Evolutionary conservation across 148 eudicot species (phyloP), one percentile per base, ranked within the genome.

Genomic region (Arbutus unedo): DNA sequence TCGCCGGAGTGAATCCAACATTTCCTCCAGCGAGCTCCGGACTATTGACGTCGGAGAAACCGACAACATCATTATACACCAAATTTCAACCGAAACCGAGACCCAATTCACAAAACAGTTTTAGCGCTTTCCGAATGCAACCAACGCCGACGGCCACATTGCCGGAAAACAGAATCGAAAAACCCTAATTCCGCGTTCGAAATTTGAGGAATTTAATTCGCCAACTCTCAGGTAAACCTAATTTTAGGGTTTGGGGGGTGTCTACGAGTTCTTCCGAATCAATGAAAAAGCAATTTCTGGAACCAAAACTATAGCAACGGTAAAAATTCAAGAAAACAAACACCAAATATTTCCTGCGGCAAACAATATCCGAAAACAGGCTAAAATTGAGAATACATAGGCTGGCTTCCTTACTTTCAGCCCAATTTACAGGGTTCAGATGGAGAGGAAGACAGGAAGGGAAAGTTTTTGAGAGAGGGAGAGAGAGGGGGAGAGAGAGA

Each of bases 11-110:
- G 90, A 90, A 7, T 96, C 98, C 62, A 96, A 85, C 99, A 96
- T 93, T 87, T 93, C 98, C 84, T 96, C 99, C 14, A 96, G 74
- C 25, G 98, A 96, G 66, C 98, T 94, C 66, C 92, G 85, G 56
- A 74, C 77, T 71, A 84, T 80, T 49, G 91, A 83, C 54, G 90
- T 23, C 56, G 95, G 91, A 66, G 95, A 85, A 41, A 84, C 66
- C 44, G 91, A 79, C 89, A 91, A 50, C 94, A 93, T 94, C 43
- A 57, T 85, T 62, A 3, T 54, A 59, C 11, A 44, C 23, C 59
- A 38, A 70, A 44, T 14, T 60, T 51, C 47, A 50, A 18, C n/a
- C 21, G 2, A 41, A n/a, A 64, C 23, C 49, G 4, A 55, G 38
- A 16, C n/a, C 48, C 77, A 59, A 82, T 43, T 66, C 47, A 14